Evolutionary conservation across 345 rosid genomes (phyloP).

Genomic region (Ceriops decandra): DNA sequence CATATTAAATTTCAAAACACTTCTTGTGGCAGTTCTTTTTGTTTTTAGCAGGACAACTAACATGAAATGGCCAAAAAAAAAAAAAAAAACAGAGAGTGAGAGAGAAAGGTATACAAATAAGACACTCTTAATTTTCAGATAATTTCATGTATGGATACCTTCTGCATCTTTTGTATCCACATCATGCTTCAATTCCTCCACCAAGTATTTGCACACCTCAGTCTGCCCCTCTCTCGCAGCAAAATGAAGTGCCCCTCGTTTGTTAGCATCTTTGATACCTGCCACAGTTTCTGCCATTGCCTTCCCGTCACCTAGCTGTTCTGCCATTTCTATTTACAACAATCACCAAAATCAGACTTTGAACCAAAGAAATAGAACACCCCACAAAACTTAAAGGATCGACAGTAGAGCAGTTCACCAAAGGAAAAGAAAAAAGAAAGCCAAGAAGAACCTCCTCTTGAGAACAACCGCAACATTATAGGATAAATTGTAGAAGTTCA

Average conservation of each 20-base stretch:
- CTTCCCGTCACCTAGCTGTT: conserved; percentile 79
- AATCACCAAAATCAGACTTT: conserved; percentile 3
- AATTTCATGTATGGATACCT: conserved; percentile 37
- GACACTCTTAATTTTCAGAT: not conserved
- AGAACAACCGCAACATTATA: conserved; percentile 31
- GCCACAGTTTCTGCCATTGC: conserved; percentile 58
- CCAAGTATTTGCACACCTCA: conserved; percentile 71
- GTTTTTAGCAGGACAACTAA: too few species aligned
- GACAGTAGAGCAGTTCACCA: not conserved
- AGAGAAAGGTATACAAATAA: not conserved
- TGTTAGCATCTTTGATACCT: conserved; percentile 83
- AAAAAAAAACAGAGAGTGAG: not conserved
- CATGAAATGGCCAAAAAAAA: not conserved
- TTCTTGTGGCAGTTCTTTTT: too few species aligned
- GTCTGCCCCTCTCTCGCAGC: conserved; percentile 87
- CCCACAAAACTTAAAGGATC: not conserved
- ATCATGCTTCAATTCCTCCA: conserved; percentile 75
- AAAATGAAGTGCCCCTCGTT: conserved; percentile 91
- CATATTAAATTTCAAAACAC: too few species aligned
- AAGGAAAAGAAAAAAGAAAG: not conserved
- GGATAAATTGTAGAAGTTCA: not conserved
- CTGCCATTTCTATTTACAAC: conserved; percentile 49
- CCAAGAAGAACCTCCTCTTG: conserved; percentile 50
- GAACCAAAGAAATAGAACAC: not conserved
- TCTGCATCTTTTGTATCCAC: conserved; percentile 71